Evolutionary conservation across 2,329 filamentous ascomycete species (phyloP), one percentile per base, ranked within the genome.

Genomic region (Rhynchosporium graminicola): DNA sequence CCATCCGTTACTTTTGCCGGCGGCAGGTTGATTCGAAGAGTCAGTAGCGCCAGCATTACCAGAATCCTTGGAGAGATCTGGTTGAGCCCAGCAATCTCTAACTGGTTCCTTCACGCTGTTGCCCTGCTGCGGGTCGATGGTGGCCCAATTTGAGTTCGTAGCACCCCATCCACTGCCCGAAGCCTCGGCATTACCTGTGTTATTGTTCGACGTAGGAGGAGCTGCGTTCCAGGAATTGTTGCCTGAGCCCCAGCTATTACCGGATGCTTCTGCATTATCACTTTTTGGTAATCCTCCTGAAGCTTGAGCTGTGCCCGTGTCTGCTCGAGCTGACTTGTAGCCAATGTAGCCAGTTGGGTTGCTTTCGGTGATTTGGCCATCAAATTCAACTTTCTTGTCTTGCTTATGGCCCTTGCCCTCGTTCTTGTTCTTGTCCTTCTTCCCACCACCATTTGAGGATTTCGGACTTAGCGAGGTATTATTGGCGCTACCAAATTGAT

Each of bases 361-460:
- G 13, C 15, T n/a, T 20, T 20, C 31, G 13, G 33, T 51, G 12
- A 50, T 51, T 10, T 31, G 31, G 8, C 12, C 31, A 10, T 31
- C 20, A 3, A 28, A n/a, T 2, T 51, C 46, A 31, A 20, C 50
- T 46, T 57, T 15, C 15, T 56, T 52, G 45, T 46, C n/a, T 36
- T 52, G 33, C 26, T 52, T 57, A 20, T 52, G 52, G 33, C 12
- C 52, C 28, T 45, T 33, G 33, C 12, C 52, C 28, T 45, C 26
- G 10, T 56, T 43, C 46, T 50, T n/a, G 10, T 50, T 43, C 12
- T 61, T 56, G 26, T 52, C 47, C 54, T 61, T 46, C 45, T 51
- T 57, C 6, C 47, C 36, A 2, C 36, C 45, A 26, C 54, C 28
- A 3, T 57, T 51, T 5, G 36, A 26, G 13, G 50, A 43, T 10